These are phyloP conservation scores for Penium margaritaceum DNA, from an alignment of 139 green algal genomes.

Conservation along the genomic window DNA sequence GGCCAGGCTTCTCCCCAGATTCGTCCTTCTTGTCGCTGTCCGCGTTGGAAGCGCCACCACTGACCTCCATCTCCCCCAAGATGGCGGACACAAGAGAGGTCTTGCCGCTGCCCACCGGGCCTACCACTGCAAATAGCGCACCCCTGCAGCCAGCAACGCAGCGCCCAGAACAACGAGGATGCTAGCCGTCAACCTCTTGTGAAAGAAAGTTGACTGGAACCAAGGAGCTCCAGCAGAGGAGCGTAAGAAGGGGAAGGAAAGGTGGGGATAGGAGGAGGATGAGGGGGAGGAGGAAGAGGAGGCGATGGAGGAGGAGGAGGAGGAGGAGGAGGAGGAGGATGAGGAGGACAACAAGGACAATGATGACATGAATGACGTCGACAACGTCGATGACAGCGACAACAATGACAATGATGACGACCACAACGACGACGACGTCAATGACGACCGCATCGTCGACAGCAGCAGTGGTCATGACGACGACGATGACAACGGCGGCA, in stretches of 20 bases:
- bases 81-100: conserved; percentile 37
- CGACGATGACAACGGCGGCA: too few relatives aligned
- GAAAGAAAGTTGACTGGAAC: background rate
- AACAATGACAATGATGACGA: too few relatives aligned
- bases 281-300: background rate
- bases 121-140: conserved; percentile 11
- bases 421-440: too few relatives aligned
- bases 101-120: conserved; percentile 45
- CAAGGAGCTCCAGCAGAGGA: background rate
- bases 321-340: background rate
- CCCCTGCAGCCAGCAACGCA: background rate
- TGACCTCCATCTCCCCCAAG: conserved; percentile 39
- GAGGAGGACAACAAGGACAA: too few relatives aligned
- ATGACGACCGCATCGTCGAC: too few relatives aligned
- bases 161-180: background rate
- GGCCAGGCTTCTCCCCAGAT: too few relatives aligned
- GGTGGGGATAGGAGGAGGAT: too few relatives aligned
- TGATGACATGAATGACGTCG: too few relatives aligned
- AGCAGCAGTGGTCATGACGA: too few relatives aligned
- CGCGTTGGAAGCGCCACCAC: too few relatives aligned
- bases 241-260: background rate
- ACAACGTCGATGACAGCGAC: too few relatives aligned
- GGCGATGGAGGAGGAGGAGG: background rate
- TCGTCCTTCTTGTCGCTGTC: too few relatives aligned
- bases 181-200: background rate